These are phyloP conservation scores for Escovopsis weberi DNA, from an alignment of 2,329 filamentous ascomycete species.

Conservation along the genomic window DNA sequence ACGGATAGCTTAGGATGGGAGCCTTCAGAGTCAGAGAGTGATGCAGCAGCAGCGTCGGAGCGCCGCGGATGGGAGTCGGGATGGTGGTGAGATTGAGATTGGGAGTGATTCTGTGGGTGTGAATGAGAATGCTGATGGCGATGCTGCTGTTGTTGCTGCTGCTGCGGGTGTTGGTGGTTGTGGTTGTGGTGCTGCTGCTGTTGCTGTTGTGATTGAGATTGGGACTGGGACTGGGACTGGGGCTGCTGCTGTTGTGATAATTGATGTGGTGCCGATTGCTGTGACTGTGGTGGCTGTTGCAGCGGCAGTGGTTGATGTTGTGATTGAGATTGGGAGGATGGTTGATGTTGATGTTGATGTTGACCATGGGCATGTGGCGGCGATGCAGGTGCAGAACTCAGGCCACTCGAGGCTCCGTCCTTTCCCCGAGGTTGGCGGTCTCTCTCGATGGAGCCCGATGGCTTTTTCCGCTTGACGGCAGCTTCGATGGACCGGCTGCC, in stretches of 20 bases:
- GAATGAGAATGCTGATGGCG: not conserved
- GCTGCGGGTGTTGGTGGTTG: too few species aligned
- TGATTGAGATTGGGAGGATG: not conserved
- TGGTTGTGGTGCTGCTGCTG: not conserved
- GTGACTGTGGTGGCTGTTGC: not conserved
- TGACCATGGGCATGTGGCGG: conserved; percentile 24
- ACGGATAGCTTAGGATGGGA: conserved; percentile 26
- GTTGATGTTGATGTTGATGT: conserved; percentile 2
- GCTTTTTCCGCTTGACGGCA: conserved; percentile 36
- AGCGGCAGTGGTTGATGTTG: not conserved
- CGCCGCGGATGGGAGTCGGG: conserved; percentile 17
- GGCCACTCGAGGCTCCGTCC: conserved; percentile 36
- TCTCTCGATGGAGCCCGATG: conserved; percentile 22
- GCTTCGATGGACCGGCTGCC: conserved; percentile 18
- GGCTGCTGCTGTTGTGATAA: not conserved
- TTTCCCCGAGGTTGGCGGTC: conserved; percentile 27
- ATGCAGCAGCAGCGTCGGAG: conserved; percentile 24
- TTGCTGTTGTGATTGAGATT: too few species aligned
- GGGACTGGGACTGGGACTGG: too few species aligned
- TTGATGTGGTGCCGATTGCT: not conserved
- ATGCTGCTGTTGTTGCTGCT: not conserved
- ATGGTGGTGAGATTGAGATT: conserved; percentile 9
- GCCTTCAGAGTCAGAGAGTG: conserved; percentile 43
- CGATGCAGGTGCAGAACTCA: conserved; percentile 45
- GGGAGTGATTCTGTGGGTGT: too few species aligned